Conservation (phyloP, 768 basidiomycete species). For the Gautieria morchelliformis region DNA sequence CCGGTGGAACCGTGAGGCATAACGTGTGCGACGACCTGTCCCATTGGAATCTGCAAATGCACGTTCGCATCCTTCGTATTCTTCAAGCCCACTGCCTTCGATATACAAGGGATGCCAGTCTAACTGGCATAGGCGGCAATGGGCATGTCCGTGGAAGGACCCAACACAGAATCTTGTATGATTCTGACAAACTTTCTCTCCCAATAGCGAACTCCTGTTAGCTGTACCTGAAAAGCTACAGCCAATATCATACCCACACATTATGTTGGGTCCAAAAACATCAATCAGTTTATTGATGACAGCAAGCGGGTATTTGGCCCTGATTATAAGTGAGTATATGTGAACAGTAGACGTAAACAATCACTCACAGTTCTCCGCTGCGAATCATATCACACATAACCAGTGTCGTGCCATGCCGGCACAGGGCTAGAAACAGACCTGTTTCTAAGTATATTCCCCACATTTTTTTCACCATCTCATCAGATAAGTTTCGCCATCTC, state of each 20-base stretch:
- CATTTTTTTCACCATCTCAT: slow-evolving; percentile 22
- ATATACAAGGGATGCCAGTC: slow-evolving; percentile 20
- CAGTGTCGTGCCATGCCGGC: slow-evolving; percentile 24
- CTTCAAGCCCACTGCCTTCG: slow-evolving; percentile 17
- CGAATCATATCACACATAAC: slow-evolving; percentile 24
- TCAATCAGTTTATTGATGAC: slow-evolving; percentile 17
- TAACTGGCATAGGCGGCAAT: slow-evolving; percentile 21
- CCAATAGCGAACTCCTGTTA: slow-evolving; percentile 7
- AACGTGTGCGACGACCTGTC: slow-evolving; percentile 14
- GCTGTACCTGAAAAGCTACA: slow-evolving; percentile 17
- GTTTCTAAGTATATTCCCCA: slow-evolving; percentile 29
- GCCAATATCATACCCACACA: slow-evolving; percentile 21
- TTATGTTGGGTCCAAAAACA: slow-evolving; percentile 9
- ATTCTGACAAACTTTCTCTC: not conserved
- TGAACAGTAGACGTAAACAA: not conserved
- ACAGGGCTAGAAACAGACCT: slow-evolving; percentile 27
- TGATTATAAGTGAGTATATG: slow-evolving; percentile 2
- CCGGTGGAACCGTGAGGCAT: slow-evolving; percentile 18
- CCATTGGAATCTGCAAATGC: slow-evolving; percentile 19
- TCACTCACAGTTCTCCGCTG: slow-evolving; percentile 30
- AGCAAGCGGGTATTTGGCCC: slow-evolving; percentile 22
- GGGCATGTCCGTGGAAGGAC: slow-evolving; percentile 22
- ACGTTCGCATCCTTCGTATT: slow-evolving; percentile 21
- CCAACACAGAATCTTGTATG: slow-evolving; percentile 14
- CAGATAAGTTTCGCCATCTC: slow-evolving; percentile 23